phyloP scores from a whole-genome alignment of 1,139 yeast species.

The Yamadazyma sp. region DNA sequence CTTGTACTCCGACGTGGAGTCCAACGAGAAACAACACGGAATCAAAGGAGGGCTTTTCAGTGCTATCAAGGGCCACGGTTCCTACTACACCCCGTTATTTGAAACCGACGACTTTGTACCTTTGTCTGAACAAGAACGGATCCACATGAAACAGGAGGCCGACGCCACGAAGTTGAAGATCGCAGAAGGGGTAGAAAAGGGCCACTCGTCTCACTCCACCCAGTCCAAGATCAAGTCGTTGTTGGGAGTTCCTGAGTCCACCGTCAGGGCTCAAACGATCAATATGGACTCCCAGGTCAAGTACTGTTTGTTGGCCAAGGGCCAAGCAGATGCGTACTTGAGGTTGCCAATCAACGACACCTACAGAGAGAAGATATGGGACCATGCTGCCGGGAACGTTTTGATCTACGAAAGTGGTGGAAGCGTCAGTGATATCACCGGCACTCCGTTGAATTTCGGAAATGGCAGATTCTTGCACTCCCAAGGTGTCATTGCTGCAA shows the following conservation, averaged over 20 bases:
- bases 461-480: conserved; percentile 77
- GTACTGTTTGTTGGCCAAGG: conserved; percentile 86
- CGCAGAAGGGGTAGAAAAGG: conserved; percentile 95
- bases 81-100: conserved; percentile 56
- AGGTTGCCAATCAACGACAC: conserved; percentile 76
- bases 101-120: conserved; percentile 31
- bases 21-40: conserved; percentile 39
- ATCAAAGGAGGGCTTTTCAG: conserved; percentile 69
- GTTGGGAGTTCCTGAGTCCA: conserved; percentile 45
- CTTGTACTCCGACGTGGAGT: conserved; percentile 53
- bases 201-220: conserved; percentile 91
- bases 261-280: conserved; percentile 52
- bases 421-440: conserved; percentile 77
- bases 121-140: conserved; percentile 35
- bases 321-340: conserved; percentile 88
- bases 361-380: conserved; percentile 96
- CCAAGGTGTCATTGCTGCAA: conserved; percentile 92
- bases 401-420: conserved; percentile 92
- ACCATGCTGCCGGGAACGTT: conserved; percentile 94
- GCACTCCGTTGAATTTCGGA: conserved; percentile 79
- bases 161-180: conserved; percentile 58
- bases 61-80: conserved; percentile 74
- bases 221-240: conserved; percentile 70
- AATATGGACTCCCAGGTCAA: conserved; percentile 95
- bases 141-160: conserved; percentile 44